Evolutionary conservation across 2,329 filamentous ascomycete genomes (phyloP), one percentile per base, ranked within the genome.

Genomic region (Ceratocystis harringtonii): DNA sequence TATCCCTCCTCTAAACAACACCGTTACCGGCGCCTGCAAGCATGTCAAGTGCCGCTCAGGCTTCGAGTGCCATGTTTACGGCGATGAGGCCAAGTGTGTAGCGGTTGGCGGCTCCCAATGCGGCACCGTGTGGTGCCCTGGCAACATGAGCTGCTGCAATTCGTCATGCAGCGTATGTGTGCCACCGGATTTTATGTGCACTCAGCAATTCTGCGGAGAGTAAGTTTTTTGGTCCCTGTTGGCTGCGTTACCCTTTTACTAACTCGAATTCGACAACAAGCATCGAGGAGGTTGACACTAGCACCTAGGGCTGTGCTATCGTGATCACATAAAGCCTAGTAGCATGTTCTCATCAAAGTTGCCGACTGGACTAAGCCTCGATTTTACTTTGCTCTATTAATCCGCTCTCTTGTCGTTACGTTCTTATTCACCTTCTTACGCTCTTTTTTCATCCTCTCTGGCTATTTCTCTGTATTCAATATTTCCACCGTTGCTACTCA

Each of bases 61-160:
- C n/a, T 64, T 58, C 25, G 65, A 67, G 57, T 67, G 65, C 57
- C 65, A 67, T 48, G 58, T 67, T 25, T 67, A 67, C 62, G 30
- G 62, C 5, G 62, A 43, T 8, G 36, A 22, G 3, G 62, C 62
- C 36, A 55, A 64, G 55, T 67, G 65, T 52, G 65, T 64, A 10
- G 52, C 64, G 30, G 57, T 48, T 15, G 62, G 65, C 28, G 65
- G 65, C 44, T 61, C 65, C 17, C 62, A 67, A 48, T 67, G 65
- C 50, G 65, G 65, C 6, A 22, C 25, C 41, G 22, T 57, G 25
- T 67, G 65, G 65, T 67, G 65, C 55, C 65, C 65, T 3, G 62
- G 62, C 25, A 67, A 67, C 32, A 64, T 61, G 57, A 57, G 52
- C 43, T 67, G 65, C 65, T 67, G 65, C 57, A 62, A 62, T 43